These are phyloP conservation scores for Botryotinia calthae DNA, from an alignment of 2,329 filamentous ascomycete species.

Conservation along the genomic window DNA sequence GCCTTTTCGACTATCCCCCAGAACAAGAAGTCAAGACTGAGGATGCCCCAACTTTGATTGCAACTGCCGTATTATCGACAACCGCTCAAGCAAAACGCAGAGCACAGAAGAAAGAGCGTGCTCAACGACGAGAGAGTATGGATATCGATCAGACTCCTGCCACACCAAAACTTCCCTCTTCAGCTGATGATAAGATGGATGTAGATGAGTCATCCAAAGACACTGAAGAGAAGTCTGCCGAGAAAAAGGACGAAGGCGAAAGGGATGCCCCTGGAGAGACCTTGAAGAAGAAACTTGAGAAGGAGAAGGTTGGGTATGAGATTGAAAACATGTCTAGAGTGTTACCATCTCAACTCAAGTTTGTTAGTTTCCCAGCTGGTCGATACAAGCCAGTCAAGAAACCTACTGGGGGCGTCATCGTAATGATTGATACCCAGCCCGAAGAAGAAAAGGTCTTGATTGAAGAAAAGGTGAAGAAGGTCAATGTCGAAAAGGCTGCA, in stretches of 20 bases:
- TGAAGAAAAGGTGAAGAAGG: slow-evolving; percentile 90
- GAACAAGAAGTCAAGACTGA: slow-evolving; percentile 94
- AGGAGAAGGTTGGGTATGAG: slow-evolving; percentile 95
- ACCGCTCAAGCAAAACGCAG: slow-evolving; percentile 95
- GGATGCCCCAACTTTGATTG: slow-evolving; percentile 88
- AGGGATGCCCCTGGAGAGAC: slow-evolving; percentile 58
- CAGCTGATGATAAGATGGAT: slow-evolving; percentile 82
- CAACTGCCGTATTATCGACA: slow-evolving; percentile 92
- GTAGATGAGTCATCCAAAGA: slow-evolving; percentile 56
- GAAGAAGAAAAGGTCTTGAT: slow-evolving; percentile 76
- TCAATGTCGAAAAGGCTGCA: slow-evolving; percentile 59
- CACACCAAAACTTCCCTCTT: slow-evolving; percentile 59
- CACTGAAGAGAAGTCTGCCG: slow-evolving; percentile 49
- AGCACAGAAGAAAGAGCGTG: slow-evolving; percentile 89
- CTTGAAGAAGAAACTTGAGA: slow-evolving; percentile 85
- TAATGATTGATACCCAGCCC: slow-evolving; percentile 82
- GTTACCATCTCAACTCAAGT: slow-evolving; percentile 88
- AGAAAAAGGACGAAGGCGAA: slow-evolving; percentile 61
- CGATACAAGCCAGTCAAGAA: slow-evolving; percentile 93
- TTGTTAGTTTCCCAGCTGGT: slow-evolving; percentile 85
- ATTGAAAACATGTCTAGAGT: slow-evolving; percentile 97
- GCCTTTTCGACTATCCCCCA: slow-evolving; percentile 95
- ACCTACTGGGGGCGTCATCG: slow-evolving; percentile 89
- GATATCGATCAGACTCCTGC: slow-evolving; percentile 80
- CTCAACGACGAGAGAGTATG: slow-evolving; percentile 90